A percentile compares a stretch with the other conserved stretches of the same genome.
phyloP scores from a whole-genome alignment of 495 filamentous ascomycete genomes.

The Neurospora sp. region DNA sequence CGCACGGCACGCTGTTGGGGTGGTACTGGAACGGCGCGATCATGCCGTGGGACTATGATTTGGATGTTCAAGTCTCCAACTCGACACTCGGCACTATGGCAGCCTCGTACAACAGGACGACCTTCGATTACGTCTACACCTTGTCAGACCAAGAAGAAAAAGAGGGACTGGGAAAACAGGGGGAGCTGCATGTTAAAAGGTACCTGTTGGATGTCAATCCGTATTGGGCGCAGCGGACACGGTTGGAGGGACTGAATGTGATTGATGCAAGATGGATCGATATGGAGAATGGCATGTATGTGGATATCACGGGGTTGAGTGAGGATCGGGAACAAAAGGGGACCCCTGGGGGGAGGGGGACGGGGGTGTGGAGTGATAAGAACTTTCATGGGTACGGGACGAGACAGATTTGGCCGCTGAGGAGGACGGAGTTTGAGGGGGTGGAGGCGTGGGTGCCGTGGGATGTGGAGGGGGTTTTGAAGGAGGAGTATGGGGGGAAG shows the following conservation, averaged over 20 bases:
- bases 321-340: conserved; percentile 42
- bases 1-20: conserved; percentile 75
- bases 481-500: conserved; percentile 62
- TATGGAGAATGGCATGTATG: conserved; percentile 62
- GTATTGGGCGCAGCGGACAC: conserved; percentile 45
- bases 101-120: conserved; percentile 36
- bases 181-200: conserved; percentile 7
- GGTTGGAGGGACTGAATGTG: conserved; percentile 62
- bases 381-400: conserved; percentile 65
- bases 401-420: conserved; percentile 66
- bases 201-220: conserved; percentile 79
- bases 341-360: conserved; percentile 14
- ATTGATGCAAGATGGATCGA: conserved; percentile 88
- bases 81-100: conserved; percentile 27
- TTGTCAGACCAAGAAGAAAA: neutral
- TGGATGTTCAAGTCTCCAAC: conserved; percentile 70
- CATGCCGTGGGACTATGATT: conserved; percentile 81
- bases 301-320: conserved; percentile 77
- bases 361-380: conserved; percentile 72
- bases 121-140: conserved; percentile 43
- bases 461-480: conserved; percentile 59
- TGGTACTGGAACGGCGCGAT: conserved; percentile 89
- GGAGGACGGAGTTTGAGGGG: conserved; percentile 69
- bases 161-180: neutral
- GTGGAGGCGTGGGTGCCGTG: conserved; percentile 66